Conservation (phyloP, 1,139 yeast species). For the Blastobotrys petasosporus region DNA sequence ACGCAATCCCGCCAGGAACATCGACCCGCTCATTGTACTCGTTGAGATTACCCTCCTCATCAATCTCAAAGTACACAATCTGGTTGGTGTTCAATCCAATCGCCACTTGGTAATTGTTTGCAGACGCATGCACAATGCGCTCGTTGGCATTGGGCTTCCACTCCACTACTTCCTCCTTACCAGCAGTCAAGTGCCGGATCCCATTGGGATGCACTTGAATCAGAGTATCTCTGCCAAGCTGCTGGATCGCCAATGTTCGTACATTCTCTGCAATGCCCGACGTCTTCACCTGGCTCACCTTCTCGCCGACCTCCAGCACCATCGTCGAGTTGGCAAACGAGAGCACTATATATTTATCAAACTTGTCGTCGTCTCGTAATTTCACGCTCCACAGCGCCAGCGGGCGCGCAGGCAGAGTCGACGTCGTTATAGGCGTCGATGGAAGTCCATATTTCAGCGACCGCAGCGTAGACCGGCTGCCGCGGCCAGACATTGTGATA, state of each 20-base stretch:
- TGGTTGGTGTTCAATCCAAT: conserved; percentile 69
- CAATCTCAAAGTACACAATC: conserved; percentile 77
- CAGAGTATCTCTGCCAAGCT: conserved; percentile 57
- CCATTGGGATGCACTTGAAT: conserved; percentile 73
- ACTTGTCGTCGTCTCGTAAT: conserved; percentile 38
- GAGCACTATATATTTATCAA: conserved; percentile 61
- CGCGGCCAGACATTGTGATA: conserved; percentile 37
- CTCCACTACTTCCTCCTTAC: conserved; percentile 39
- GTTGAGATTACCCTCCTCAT: conserved; percentile 54
- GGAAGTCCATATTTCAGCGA: conserved; percentile 55
- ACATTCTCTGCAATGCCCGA: conserved; percentile 53
- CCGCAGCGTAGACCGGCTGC: conserved; percentile 44
- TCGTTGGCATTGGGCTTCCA: conserved; percentile 78
- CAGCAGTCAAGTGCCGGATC: conserved; percentile 53
- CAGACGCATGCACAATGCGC: conserved; percentile 50
- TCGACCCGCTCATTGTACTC: conserved; percentile 65
- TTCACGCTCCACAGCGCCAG: conserved; percentile 57
- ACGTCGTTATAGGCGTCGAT: conserved; percentile 57
- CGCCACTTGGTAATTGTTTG: conserved; percentile 63
- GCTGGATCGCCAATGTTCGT: conserved; percentile 64
- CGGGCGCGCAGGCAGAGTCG: conserved; percentile 66
- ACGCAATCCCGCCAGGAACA: conserved; percentile 45
- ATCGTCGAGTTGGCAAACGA: conserved; percentile 65
- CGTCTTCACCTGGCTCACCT: conserved; percentile 68
- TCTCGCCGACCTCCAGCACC: conserved; percentile 63